phyloP scores from a whole-genome alignment of 2,329 filamentous ascomycete genomes.

The Ceratocystis alfenasii region DNA sequence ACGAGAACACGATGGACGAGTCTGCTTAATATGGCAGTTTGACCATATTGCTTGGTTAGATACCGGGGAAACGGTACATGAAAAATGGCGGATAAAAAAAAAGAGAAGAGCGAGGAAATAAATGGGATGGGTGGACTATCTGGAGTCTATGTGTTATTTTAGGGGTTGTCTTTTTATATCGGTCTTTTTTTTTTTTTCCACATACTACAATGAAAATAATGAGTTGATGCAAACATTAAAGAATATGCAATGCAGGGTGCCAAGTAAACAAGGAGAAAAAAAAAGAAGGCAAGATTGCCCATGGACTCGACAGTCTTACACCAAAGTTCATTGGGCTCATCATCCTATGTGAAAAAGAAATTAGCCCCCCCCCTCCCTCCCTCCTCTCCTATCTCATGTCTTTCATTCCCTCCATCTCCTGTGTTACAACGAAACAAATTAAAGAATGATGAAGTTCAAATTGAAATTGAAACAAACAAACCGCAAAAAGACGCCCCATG shows the following conservation, averaged over 20 bases:
- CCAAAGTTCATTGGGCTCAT: background rate
- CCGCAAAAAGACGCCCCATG: slow-evolving; percentile 4
- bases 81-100: background rate
- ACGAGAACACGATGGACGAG: slow-evolving; percentile 24
- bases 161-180: slow-evolving; percentile 14
- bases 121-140: background rate
- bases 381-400: background rate
- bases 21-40: slow-evolving; percentile 8
- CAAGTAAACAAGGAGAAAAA: background rate
- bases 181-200: slow-evolving; percentile 6
- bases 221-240: slow-evolving; percentile 4
- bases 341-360: background rate
- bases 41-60: background rate
- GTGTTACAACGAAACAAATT: background rate
- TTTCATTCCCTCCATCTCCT: background rate
- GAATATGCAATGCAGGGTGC: background rate
- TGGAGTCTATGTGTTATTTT: slow-evolving; percentile 16
- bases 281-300: background rate
- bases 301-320: background rate
- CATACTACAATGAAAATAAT: slow-evolving; percentile 6
- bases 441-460: slow-evolving; percentile 14
- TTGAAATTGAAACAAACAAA: slow-evolving; percentile 6
- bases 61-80: background rate
- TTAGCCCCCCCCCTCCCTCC: background rate
- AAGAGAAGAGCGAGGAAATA: background rate